phyloP scores from a whole-genome alignment of 2,329 filamentous ascomycete genomes.

The Pseudocercospora musae region DNA sequence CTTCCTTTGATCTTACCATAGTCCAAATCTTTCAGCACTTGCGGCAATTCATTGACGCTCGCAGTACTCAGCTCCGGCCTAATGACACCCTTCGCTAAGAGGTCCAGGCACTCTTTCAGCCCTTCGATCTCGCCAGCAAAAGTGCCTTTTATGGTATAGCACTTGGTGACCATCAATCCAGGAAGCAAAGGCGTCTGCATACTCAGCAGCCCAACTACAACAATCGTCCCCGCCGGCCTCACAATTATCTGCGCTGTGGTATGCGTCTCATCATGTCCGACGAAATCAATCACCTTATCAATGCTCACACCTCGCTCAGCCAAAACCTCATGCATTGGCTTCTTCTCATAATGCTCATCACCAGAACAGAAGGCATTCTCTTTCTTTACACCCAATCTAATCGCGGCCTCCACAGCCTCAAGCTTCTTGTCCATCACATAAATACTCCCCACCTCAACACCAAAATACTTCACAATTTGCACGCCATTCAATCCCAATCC shows the following conservation, averaged over 20 bases:
- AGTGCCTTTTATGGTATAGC: conserved; percentile 29
- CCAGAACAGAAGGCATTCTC: conserved; percentile 28
- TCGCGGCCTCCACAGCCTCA: conserved; percentile 34
- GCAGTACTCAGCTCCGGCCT: conserved; percentile 37
- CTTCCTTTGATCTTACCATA: conserved; percentile 37
- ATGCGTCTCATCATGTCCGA: conserved; percentile 23
- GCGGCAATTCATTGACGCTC: conserved; percentile 36
- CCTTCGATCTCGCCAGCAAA: conserved; percentile 45
- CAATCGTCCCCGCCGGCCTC: conserved; percentile 20
- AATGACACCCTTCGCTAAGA: conserved; percentile 37
- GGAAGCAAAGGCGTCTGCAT: conserved; percentile 19
- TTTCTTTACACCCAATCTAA: conserved; percentile 32
- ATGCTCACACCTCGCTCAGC: conserved; percentile 19
- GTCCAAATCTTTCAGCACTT: conserved; percentile 36
- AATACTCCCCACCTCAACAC: conserved; percentile 40
- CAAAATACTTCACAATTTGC: conserved; percentile 47
- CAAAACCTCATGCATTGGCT: conserved; percentile 16
- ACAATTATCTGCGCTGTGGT: conserved; percentile 22
- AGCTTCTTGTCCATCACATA: conserved; percentile 37
- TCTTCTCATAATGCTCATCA: neutral
- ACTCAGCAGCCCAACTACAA: conserved; percentile 24
- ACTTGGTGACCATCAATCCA: conserved; percentile 10
- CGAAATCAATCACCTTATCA: conserved; percentile 28
- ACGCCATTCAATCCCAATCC: conserved; percentile 44
- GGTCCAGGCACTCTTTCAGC: conserved; percentile 37